These are phyloP conservation scores for Salix viminalis DNA, from an alignment of 345 rosid genomes.

Conservation along the genomic window DNA sequence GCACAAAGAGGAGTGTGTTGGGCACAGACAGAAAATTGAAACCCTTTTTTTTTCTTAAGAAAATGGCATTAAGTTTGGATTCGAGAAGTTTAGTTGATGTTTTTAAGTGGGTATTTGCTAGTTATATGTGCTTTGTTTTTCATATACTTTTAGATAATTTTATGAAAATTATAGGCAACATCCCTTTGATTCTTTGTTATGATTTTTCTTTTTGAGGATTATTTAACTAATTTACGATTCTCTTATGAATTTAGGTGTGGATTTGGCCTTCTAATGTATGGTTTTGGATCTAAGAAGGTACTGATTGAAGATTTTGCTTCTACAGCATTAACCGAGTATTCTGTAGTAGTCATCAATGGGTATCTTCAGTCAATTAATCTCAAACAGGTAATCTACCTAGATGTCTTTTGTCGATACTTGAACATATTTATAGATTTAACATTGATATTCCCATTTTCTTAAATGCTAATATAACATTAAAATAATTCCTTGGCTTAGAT, in stretches of 20 bases:
- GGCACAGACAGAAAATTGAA: neutral
- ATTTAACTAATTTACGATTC: neutral
- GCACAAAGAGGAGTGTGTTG: no score
- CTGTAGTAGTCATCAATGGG: slow-evolving; percentile 83
- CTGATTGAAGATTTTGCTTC: slow-evolving; percentile 88
- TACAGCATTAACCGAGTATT: slow-evolving; percentile 54
- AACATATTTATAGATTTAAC: neutral
- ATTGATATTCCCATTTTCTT: neutral
- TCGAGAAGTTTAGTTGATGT: neutral
- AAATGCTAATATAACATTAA: neutral
- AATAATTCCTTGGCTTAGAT: neutral
- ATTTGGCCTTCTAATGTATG: slow-evolving; percentile 85
- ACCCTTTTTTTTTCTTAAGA: no score
- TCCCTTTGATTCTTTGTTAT: neutral
- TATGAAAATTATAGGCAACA: no score
- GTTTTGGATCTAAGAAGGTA: slow-evolving; percentile 87
- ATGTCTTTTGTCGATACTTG: neutral
- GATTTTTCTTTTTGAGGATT: neutral
- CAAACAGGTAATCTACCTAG: slow-evolving; percentile 55
- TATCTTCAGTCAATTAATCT: slow-evolving; percentile 75
- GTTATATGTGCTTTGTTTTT: no score
- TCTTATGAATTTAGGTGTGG: slow-evolving; percentile 50
- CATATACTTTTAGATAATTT: no score
- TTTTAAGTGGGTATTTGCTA: no score
- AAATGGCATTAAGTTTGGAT: neutral